phyloP scores from a whole-genome alignment of 805 yeast genomes.

The Saccharomycopsis schoenii region DNA sequence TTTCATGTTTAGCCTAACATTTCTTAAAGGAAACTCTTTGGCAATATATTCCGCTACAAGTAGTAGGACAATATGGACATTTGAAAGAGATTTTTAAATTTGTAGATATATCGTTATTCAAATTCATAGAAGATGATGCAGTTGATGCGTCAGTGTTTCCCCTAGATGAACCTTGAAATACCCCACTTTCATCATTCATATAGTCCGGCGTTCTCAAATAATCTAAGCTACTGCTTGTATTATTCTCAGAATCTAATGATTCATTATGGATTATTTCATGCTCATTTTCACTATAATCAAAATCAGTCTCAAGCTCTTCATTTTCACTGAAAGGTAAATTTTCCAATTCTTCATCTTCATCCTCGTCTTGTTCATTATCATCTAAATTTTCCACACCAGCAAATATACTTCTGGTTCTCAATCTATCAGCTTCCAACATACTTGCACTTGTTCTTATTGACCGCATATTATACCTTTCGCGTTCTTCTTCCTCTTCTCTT shows the following conservation, averaged over 20 bases:
- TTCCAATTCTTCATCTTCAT: background rate
- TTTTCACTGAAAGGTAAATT: background rate
- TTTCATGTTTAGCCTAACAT: background rate
- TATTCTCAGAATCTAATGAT: background rate
- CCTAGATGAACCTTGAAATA: background rate
- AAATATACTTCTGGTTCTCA: background rate
- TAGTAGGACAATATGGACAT: constrained; percentile 64
- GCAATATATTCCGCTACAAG: constrained; percentile 33
- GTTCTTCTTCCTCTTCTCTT: background rate
- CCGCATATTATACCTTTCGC: background rate
- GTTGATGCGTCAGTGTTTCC: background rate
- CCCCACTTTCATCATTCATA: background rate
- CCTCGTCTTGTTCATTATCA: background rate
- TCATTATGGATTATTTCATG: background rate
- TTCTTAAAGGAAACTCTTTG: constrained; percentile 32
- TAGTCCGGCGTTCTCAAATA: background rate
- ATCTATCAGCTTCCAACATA: background rate
- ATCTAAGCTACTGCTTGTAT: background rate
- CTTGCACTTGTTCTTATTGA: background rate
- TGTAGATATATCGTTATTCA: background rate
- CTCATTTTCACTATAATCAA: constrained; percentile 1
- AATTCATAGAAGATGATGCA: background rate
- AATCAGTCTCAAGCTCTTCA: constrained; percentile 4
- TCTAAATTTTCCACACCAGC: background rate
- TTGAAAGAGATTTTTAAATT: constrained; percentile 37